Percentiles rank a stretch among this genome's conserved stretches.
Conservation (phyloP, 495 filamentous ascomycete species). For the Trichoderma erinaceum region DNA sequence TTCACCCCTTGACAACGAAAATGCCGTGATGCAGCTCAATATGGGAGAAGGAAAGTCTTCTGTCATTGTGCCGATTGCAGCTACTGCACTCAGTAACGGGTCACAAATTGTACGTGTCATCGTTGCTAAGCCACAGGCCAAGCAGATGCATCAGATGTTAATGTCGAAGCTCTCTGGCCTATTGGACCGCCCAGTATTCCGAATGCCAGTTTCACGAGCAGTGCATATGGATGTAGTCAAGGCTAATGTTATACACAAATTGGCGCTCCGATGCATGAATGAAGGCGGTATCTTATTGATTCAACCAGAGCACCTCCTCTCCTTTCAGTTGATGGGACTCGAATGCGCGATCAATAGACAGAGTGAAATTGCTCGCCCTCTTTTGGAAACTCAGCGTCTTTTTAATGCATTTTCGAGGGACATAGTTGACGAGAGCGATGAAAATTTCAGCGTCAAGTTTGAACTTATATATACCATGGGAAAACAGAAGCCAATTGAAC, state of each 20-base stretch:
- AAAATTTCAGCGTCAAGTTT: constrained; percentile 54
- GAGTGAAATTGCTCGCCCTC: constrained; percentile 22
- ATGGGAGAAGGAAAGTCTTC: constrained; percentile 74
- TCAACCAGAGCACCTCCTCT: constrained; percentile 66
- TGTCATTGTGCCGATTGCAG: constrained; percentile 61
- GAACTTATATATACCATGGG: constrained; percentile 68
- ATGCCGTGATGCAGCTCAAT: constrained; percentile 61
- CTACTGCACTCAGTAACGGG: constrained; percentile 49
- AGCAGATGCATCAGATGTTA: constrained; percentile 59
- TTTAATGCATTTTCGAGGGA: constrained; percentile 41
- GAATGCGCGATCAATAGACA: constrained; percentile 37
- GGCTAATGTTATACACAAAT: too few relatives aligned
- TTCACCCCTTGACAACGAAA: constrained; percentile 35
- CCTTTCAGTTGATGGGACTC: constrained; percentile 59
- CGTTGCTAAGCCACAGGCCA: constrained; percentile 55
- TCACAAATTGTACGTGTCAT: constrained; percentile 49
- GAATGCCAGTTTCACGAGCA: constrained; percentile 57
- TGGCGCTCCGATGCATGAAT: background rate
- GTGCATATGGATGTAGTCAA: constrained; percentile 19
- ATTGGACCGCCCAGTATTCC: constrained; percentile 50
- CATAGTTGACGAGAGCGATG: constrained; percentile 62
- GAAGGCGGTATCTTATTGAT: constrained; percentile 50
- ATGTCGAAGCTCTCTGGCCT: constrained; percentile 54
- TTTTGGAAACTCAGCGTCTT: constrained; percentile 40
- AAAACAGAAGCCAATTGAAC: constrained; percentile 46